Conservation (phyloP, 2,329 filamentous ascomycete genomes). For the Colletotrichum karsti region DNA sequence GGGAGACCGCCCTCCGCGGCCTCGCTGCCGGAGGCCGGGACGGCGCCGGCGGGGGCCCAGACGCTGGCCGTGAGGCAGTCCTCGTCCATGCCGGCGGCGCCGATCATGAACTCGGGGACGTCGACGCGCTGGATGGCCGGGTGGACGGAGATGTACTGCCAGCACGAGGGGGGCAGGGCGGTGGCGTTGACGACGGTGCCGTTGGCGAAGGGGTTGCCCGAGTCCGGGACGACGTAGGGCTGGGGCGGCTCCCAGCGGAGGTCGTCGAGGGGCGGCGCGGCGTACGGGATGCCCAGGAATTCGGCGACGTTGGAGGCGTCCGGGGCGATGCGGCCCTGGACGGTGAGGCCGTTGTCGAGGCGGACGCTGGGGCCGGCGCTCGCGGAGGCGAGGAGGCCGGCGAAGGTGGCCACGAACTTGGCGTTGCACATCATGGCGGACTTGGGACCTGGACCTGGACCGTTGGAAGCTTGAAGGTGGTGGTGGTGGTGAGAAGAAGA, state of each 20-base stretch:
- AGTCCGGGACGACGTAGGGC: constrained; percentile 24
- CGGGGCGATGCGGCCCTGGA: constrained; percentile 18
- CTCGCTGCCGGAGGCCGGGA: not conserved
- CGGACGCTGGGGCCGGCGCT: constrained; percentile 19
- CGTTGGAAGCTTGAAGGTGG: not conserved
- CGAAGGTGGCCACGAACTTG: constrained; percentile 19
- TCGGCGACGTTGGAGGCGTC: constrained; percentile 18
- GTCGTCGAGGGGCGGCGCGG: constrained; percentile 61
- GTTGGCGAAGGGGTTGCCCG: constrained; percentile 11
- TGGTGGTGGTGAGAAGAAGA: not conserved
- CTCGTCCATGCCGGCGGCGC: constrained; percentile 46
- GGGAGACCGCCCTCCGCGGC: constrained; percentile 11
- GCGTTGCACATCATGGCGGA: constrained; percentile 14
- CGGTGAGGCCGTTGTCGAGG: constrained; percentile 17
- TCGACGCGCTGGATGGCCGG: constrained; percentile 23
- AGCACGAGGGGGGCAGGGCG: constrained; percentile 17
- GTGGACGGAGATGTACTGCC: constrained; percentile 27
- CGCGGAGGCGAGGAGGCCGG: constrained; percentile 10
- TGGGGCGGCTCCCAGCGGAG: constrained; percentile 53
- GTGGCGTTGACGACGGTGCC: constrained; percentile 18
- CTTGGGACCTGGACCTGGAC: not conserved
- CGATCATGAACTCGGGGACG: constrained; percentile 28
- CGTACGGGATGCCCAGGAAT: constrained; percentile 58
- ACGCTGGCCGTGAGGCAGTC: constrained; percentile 72
- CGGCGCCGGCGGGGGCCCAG: constrained; percentile 14